phyloP scores from a whole-genome alignment of 768 basidiomycete genomes.

The Lentinula lateritia region DNA sequence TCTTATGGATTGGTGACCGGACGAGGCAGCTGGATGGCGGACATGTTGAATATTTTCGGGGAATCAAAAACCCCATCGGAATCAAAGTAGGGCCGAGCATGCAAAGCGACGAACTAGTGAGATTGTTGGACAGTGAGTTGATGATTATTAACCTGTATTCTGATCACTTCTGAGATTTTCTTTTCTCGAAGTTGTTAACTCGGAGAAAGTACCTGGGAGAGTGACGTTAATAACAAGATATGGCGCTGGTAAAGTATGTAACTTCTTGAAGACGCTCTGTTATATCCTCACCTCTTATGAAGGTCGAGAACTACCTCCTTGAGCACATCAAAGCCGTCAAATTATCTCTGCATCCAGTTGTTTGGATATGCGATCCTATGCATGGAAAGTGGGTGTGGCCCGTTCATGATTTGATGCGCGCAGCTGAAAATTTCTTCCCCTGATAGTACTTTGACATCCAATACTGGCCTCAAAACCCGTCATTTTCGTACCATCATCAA shows the following conservation, averaged over 20 bases:
- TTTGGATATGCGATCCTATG: conserved; percentile 98
- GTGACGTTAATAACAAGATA: conserved; percentile 93
- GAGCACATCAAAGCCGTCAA: conserved; percentile 81
- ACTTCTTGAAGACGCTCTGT: too few species aligned
- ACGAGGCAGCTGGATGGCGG: conserved; percentile 89
- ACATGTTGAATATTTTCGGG: conserved; percentile 93
- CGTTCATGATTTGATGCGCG: neutral
- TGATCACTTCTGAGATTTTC: neutral
- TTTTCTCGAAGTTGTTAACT: conserved; percentile 68
- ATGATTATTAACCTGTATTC: neutral
- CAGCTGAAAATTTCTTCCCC: neutral
- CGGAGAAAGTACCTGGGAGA: conserved; percentile 72
- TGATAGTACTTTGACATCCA: conserved; percentile 68
- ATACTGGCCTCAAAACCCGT: conserved; percentile 81
- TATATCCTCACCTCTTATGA: neutral
- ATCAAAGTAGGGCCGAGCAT: conserved; percentile 95
- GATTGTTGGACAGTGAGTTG: conserved; percentile 67
- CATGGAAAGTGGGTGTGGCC: conserved; percentile 80
- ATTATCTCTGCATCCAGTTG: conserved; percentile 75
- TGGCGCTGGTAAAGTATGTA: conserved; percentile 73
- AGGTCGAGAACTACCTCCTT: conserved; percentile 75
- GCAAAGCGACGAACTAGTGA: conserved; percentile 68
- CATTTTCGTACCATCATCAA: conserved; percentile 85
- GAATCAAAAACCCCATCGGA: conserved; percentile 90
- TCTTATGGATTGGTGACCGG: conserved; percentile 96